Evolutionary conservation across 2,329 filamentous ascomycete species (phyloP).

Genomic region (Blumeria hordei): DNA sequence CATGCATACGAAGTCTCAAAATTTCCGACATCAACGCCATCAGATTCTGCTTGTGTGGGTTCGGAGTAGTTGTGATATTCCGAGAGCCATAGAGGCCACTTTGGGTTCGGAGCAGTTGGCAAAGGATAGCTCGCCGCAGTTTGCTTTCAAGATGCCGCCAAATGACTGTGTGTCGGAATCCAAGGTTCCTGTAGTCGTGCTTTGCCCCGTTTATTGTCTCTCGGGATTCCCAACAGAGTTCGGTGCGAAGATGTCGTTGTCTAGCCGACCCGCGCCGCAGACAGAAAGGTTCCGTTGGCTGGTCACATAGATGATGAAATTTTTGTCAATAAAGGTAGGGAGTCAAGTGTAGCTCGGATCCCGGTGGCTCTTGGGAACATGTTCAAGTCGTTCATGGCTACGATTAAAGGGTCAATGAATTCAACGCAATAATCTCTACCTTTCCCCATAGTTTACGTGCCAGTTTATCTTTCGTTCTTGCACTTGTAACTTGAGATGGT

Average conservation of each 20-base stretch:
- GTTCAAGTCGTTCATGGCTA: not conserved
- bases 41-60: no score
- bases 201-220: not conserved
- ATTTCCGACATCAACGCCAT: no score
- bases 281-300: not conserved
- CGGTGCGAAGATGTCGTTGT: not conserved
- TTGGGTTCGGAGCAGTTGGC: no score
- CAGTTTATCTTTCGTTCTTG: no score
- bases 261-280: not conserved
- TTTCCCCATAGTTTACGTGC: not conserved
- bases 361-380: not conserved
- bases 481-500: no score
- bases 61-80: no score
- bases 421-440: not conserved
- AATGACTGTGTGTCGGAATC: not conserved
- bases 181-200: not conserved
- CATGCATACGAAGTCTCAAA: no score
- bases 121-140: no score
- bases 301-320: not conserved
- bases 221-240: not conserved
- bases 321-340: not conserved
- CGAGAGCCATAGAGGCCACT: no score
- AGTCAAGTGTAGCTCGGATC: not conserved
- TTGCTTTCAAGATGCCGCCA: no score
- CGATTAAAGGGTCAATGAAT: not conserved